Evolutionary conservation across 495 filamentous ascomycete species (phyloP), one percentile per base, ranked within the genome.

Genomic region (Tuber calosporum): DNA sequence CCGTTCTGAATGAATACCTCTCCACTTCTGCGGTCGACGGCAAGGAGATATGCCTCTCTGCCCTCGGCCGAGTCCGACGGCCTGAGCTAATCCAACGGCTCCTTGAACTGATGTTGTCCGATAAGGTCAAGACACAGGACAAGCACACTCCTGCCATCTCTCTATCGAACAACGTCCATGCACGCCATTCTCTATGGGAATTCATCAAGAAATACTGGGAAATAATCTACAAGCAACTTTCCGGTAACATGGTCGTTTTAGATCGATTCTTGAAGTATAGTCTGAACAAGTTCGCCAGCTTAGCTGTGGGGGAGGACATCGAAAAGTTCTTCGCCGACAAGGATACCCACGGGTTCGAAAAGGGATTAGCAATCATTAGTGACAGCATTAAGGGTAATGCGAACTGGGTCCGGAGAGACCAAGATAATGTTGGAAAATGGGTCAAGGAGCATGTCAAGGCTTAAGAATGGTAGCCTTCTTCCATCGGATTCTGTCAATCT

Each of bases 1-100:
- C 88, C 8, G 87, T 99, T 41, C 91, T 93, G 84, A 85, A 92
- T 13, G 92, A 96, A 82, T 99, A 91, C 84, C 85, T 87, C 53
- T 88, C 84, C 38, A 96, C 93, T 1, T 90, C 90, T 43, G 90
- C 93, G 9, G 88, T 97, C 41, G 95, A 97, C 79, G 93, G 92
- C 73, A 93, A 92, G 83, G 94, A 98, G 79, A 91, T 94, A 70
- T 89, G 88, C 77, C 86, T 99, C 15, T 83, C 87, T 66, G 87
- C 91, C 6, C 86, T 98, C 71, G 93, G 93, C 66, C 90, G 91
- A 68, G 89, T 90, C 30, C 89, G 89, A 72, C 87, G 91, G 66
- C 82, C 86, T 4, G 87, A 87, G 9, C 84, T 97, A 62, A 88
- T 93, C 69, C 83, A 88, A 30, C 85, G 90, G 34, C 91, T 90